phyloP scores from a whole-genome alignment of 441 rosid genomes.

The Biscutella laevigata region DNA sequence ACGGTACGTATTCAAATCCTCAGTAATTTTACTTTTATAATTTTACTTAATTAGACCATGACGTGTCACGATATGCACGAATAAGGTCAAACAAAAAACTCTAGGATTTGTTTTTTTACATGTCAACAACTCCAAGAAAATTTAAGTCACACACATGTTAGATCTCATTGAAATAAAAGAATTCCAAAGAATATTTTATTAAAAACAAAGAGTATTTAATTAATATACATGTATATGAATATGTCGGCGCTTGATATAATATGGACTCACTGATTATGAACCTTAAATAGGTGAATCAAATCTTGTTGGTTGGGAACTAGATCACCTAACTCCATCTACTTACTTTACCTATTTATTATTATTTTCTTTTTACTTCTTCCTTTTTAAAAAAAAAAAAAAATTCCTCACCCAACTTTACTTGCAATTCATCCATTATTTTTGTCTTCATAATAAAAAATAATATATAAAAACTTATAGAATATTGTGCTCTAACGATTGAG shows the following conservation, averaged over 20 bases:
- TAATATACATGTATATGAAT: background rate
- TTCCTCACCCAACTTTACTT: constrained; percentile 8
- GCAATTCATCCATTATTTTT: too few relatives aligned
- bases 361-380: background rate
- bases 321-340: constrained; percentile 29
- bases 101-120: background rate
- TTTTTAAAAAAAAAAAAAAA: too few relatives aligned
- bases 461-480: too few relatives aligned
- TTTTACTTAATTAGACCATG: too few relatives aligned
- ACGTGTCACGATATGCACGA: constrained; percentile 10
- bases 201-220: too few relatives aligned
- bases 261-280: background rate
- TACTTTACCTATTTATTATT: constrained; percentile 17
- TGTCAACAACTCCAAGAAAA: constrained; percentile 22
- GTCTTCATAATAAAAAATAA: too few relatives aligned
- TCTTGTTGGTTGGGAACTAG: constrained; percentile 25
- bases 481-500: too few relatives aligned
- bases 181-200: background rate
- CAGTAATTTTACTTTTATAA: too few relatives aligned
- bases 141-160: constrained; percentile 22
- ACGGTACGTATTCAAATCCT: too few relatives aligned
- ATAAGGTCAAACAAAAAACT: constrained; percentile 16
- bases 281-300: constrained; percentile 13
- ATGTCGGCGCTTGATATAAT: background rate
- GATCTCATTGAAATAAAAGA: constrained; percentile 16